Conservation (phyloP, 1,284 basidiomycete species). For the Ceratobasidium sp. region DNA sequence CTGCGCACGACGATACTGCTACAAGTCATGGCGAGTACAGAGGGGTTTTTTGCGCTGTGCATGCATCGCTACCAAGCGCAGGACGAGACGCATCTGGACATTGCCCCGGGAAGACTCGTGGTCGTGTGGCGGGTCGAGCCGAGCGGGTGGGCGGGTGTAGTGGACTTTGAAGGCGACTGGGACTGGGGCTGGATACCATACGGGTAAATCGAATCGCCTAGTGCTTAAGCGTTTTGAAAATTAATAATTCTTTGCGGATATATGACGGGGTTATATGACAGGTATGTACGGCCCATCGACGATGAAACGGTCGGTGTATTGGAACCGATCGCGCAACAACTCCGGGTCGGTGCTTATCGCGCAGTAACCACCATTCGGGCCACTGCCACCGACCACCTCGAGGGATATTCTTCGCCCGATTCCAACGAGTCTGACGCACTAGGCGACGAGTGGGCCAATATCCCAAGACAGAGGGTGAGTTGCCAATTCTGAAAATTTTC, state of each 20-base stretch:
- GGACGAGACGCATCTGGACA: background rate
- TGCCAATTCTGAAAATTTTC: background rate
- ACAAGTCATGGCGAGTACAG: slow-evolving; percentile 1
- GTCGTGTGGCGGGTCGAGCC: slow-evolving; percentile 16
- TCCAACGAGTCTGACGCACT: slow-evolving; percentile 31
- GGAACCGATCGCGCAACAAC: slow-evolving; percentile 6
- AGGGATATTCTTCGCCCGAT: slow-evolving; percentile 34
- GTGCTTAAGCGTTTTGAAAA: no score
- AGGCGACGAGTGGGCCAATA: slow-evolving; percentile 31
- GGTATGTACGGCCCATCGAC: slow-evolving; percentile 15
- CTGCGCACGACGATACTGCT: no score
- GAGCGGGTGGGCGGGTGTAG: slow-evolving; percentile 28
- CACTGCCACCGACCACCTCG: slow-evolving; percentile 7
- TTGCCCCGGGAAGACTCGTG: slow-evolving; percentile 21
- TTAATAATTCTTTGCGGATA: no score
- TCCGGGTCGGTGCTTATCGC: slow-evolving; percentile 21
- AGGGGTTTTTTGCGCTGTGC: slow-evolving; percentile 28
- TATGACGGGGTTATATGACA: background rate
- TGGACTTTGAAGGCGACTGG: slow-evolving; percentile 21
- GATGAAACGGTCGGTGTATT: slow-evolving; percentile 29
- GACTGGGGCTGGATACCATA: slow-evolving; percentile 19
- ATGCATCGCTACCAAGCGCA: slow-evolving; percentile 8
- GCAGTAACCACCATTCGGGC: slow-evolving; percentile 24
- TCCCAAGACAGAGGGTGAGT: slow-evolving; percentile 17
- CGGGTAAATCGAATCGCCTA: background rate